Conservation (phyloP, 257 asterid genomes). For the Solanum clarkiae region DNA sequence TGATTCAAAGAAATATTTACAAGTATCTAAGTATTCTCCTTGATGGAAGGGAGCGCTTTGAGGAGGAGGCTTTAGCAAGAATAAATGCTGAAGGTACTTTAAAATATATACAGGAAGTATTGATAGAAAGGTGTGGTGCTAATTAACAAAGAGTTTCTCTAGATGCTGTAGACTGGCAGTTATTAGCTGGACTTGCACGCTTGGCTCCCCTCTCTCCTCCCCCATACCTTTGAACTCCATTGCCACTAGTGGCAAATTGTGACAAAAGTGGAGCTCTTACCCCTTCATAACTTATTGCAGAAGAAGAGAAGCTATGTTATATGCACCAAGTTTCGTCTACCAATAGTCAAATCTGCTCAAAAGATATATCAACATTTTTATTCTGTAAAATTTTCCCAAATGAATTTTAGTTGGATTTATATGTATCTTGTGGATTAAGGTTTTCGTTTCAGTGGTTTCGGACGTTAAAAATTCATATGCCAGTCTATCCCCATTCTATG, state of each 20-base stretch:
- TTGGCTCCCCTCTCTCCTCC: background rate
- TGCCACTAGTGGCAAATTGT: background rate
- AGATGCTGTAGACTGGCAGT: background rate
- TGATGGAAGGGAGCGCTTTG: conserved; percentile 93
- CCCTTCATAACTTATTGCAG: conserved; percentile 9
- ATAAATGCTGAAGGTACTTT: conserved; percentile 6
- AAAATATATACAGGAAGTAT: conserved; percentile 22
- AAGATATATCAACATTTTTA: background rate
- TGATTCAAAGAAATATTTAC: conserved; percentile 94
- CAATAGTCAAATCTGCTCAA: background rate
- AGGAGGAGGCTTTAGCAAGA: conserved; percentile 60
- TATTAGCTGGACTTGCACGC: background rate
- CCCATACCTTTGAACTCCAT: background rate
- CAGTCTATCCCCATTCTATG: background rate
- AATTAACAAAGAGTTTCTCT: background rate
- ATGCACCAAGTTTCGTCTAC: background rate
- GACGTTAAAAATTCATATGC: background rate
- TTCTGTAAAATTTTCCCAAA: background rate
- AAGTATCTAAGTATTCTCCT: conserved; percentile 83
- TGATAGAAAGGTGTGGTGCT: background rate
- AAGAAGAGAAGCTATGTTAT: background rate
- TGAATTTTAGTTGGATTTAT: background rate
- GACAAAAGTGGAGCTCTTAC: background rate
- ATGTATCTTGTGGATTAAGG: background rate
- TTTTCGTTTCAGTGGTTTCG: background rate